These are phyloP conservation scores for Corchorus olitorius DNA, from an alignment of 345 rosid genomes.

Conservation along the genomic window DNA sequence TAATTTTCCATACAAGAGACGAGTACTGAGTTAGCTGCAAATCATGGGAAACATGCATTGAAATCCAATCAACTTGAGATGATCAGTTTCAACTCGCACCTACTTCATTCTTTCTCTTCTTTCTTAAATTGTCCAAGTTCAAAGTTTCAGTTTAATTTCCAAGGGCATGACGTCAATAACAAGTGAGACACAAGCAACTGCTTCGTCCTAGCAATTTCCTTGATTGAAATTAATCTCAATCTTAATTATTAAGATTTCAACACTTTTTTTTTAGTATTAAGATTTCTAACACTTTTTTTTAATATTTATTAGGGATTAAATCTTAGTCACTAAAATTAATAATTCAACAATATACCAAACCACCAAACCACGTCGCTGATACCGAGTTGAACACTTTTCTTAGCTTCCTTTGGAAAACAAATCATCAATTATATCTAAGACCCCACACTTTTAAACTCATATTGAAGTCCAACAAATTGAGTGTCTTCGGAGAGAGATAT, in stretches of 20 bases:
- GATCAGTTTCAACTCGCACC: not conserved
- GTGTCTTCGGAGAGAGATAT: not conserved
- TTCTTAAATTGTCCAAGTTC: not conserved
- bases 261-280: too few species aligned
- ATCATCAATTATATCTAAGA: not conserved
- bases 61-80: constrained; percentile 5
- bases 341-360: too few species aligned
- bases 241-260: too few species aligned
- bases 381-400: too few species aligned
- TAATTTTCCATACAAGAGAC: not conserved
- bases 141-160: not conserved
- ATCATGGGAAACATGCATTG: not conserved
- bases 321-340: too few species aligned
- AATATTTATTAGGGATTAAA: too few species aligned
- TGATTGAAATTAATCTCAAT: too few species aligned
- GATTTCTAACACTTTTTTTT: too few species aligned
- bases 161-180: not conserved
- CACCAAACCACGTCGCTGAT: too few species aligned
- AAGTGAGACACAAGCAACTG: not conserved
- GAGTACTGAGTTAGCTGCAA: too few species aligned
- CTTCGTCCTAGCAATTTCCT: too few species aligned
- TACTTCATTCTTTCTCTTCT: not conserved
- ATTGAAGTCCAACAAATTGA: not conserved
- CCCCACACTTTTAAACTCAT: not conserved
- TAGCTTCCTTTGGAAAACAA: too few species aligned